Base-by-base conservation (phyloP, 495 filamentous ascomycete species). In the Lasiosphaeria ovina region DNA sequence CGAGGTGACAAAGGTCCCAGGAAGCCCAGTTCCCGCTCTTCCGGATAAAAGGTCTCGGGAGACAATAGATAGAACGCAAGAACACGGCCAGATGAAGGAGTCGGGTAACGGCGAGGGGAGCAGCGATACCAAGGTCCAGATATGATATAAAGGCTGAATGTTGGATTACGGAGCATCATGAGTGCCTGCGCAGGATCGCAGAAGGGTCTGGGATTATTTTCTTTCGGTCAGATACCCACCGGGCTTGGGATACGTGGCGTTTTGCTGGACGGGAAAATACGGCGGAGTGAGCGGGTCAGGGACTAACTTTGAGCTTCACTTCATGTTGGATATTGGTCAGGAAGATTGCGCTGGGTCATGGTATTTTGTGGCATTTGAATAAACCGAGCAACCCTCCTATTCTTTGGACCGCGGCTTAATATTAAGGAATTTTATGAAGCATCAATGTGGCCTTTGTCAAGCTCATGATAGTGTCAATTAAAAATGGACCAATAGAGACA, bases 1-100 rank as follows among this genome's bases (percentile, higher is more conserved):
- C 10, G 14, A 56, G 10, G 59, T 63, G 10, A 62, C 54, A 36
- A 55, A 56, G 33, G 52, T 44, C 36, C 54, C 54, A 35, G 48
- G 44, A 35, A 62, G 61, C 38, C 55, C 60, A 7, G 49, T 40
- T 9, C 36, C 51, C 11, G 40, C n/a, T n/a, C n/a, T n/a, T n/a
- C n/a, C n/a, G n/a, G n/a, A n/a, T n/a, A n/a, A n/a, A 36, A 31
- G 49, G 6, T 6, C 5, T 31, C 24, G 5, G 49, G 11, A n/a
- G 6, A 14, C 11, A 24, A 24, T 32, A 24, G 51, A 34, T 31
- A 11, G 36, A 34, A 14, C 11, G 17, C 11, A 34, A 16, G 17
- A 36, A 35, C 6, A 36, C 14, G 51, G 14, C 32, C 32, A 35
- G 11, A 32, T 53, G 33, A 16, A 53, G 51, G n/a, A n/a, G 47